Conservation (phyloP, 2,329 filamentous ascomycete species). For the Paraphoma chrysanthemicola region DNA sequence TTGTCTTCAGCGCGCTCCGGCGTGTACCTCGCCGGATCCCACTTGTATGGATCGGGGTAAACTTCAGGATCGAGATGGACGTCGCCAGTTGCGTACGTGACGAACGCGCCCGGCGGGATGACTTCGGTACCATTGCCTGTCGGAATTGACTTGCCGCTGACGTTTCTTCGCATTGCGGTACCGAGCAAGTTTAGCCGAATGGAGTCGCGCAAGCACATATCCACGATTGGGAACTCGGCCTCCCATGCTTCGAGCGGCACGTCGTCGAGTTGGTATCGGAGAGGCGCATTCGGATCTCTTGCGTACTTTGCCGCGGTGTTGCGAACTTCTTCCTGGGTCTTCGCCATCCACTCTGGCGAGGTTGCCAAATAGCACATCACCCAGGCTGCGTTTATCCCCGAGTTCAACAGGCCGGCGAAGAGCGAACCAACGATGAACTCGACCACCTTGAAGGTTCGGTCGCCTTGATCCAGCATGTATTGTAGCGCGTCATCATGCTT, state of each 20-base stretch:
- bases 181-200: constrained; percentile 61
- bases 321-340: constrained; percentile 58
- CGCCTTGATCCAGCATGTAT: constrained; percentile 60
- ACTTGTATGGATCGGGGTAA: constrained; percentile 57
- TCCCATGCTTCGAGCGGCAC: constrained; percentile 64
- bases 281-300: constrained; percentile 38
- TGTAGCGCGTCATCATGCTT: constrained; percentile 61
- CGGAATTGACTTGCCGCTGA: constrained; percentile 53
- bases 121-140: constrained; percentile 56
- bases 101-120: constrained; percentile 58
- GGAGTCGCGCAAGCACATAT: constrained; percentile 60
- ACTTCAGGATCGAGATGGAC: constrained; percentile 57
- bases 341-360: constrained; percentile 53
- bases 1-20: constrained; percentile 58
- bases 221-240: constrained; percentile 59
- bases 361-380: constrained; percentile 46
- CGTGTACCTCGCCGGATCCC: constrained; percentile 60
- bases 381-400: constrained; percentile 62
- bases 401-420: constrained; percentile 66
- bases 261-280: constrained; percentile 49
- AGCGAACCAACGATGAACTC: constrained; percentile 61
- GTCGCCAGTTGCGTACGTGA: constrained; percentile 56
- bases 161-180: constrained; percentile 61
- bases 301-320: constrained; percentile 54
- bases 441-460: constrained; percentile 54